Conservation (phyloP, 768 basidiomycete species). For the Suillus weaverae region DNA sequence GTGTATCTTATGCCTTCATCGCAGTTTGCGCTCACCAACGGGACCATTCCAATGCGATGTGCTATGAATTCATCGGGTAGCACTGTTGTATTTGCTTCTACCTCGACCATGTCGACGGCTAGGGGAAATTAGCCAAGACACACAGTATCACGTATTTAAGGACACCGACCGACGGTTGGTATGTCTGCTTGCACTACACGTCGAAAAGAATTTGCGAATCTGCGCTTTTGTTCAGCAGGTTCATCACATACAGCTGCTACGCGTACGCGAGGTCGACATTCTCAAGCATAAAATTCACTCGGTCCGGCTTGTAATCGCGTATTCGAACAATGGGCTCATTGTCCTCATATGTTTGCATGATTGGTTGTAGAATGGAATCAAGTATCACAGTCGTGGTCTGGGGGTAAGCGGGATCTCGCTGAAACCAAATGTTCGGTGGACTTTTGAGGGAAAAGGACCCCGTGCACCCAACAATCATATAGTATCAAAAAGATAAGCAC, state of each 20-base stretch:
- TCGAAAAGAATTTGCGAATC: conserved; percentile 92
- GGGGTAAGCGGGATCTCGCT: neutral
- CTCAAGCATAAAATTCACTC: conserved; percentile 88
- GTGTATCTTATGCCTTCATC: conserved; percentile 85
- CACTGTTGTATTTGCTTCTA: conserved; percentile 87
- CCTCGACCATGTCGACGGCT: conserved; percentile 98
- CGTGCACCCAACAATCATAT: conserved; percentile 16
- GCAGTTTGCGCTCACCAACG: conserved; percentile 83
- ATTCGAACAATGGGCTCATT: conserved; percentile 75
- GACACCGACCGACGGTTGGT: conserved; percentile 82
- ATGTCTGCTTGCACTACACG: conserved; percentile 96
- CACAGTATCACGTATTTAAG: neutral
- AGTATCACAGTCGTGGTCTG: conserved; percentile 5
- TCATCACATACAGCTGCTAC: conserved; percentile 9
- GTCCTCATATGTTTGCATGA: conserved; percentile 39
- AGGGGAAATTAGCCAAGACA: conserved; percentile 12
- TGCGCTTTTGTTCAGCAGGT: conserved; percentile 33
- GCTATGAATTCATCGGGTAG: conserved; percentile 97
- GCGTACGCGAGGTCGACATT: conserved; percentile 95
- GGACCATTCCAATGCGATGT: conserved; percentile 93
- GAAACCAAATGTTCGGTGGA: neutral
- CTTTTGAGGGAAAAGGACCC: conserved; percentile 17
- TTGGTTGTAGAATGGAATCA: conserved; percentile 1
- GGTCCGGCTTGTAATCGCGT: conserved; percentile 80
- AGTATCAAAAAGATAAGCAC: neutral